phyloP scores from a whole-genome alignment of 73 alveolate species.

The Durusdinium trenchii region DNA sequence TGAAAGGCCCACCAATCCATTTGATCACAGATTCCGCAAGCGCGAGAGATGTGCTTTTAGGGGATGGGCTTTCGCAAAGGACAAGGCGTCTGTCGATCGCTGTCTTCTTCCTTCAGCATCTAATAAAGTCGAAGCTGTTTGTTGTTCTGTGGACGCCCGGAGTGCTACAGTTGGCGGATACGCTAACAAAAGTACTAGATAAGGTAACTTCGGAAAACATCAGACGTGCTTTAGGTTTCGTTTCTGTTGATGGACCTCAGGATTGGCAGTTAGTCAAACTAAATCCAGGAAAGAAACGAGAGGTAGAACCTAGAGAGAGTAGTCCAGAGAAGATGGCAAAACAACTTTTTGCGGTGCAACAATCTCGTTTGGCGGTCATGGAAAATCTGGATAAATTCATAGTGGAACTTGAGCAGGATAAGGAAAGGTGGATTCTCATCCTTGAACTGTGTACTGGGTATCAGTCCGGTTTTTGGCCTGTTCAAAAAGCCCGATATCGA shows the following conservation, averaged over 20 bases:
- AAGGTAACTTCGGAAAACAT: not conserved
- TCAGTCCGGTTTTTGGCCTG: not conserved
- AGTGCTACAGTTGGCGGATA: not conserved
- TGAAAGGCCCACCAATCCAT: not conserved
- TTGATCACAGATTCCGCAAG: not conserved
- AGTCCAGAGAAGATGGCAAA: not conserved
- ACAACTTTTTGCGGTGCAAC: not conserved
- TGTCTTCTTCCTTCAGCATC: not conserved
- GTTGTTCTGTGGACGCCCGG: not conserved
- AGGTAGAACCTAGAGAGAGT: too few relatives aligned
- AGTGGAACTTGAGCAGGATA: too few relatives aligned
- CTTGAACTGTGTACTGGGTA: not conserved
- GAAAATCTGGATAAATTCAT: not conserved
- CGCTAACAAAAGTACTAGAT: not conserved
- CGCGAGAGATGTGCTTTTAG: not conserved
- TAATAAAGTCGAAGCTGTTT: not conserved
- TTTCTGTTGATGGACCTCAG: not conserved
- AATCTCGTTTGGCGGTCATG: not conserved
- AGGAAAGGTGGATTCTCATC: not conserved
- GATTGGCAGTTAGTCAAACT: not conserved
- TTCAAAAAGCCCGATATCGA: not conserved
- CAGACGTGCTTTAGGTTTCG: not conserved
- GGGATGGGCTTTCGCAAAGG: not conserved
- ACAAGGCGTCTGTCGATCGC: not conserved
- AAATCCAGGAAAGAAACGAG: not conserved